phyloP scores from a whole-genome alignment of 140 eudicot species.

The Cichorium intybus region DNA sequence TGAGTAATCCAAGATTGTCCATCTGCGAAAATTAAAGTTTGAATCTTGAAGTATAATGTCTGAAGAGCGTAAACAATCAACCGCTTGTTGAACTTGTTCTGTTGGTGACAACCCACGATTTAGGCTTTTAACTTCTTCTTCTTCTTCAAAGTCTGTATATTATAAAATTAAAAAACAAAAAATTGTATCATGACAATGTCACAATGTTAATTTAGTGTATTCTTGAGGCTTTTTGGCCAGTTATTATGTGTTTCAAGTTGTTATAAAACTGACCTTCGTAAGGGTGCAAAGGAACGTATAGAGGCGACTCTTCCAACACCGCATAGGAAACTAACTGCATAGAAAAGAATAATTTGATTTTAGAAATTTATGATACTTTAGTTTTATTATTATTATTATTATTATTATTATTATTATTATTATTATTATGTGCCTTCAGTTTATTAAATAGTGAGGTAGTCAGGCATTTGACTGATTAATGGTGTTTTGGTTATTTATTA shows the following conservation, averaged over 20 bases:
- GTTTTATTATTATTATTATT: neutral
- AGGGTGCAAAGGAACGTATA: constrained; percentile 74
- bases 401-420: neutral
- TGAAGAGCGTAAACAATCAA: constrained; percentile 45
- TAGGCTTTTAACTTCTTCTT: constrained; percentile 38
- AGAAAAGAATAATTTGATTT: neutral
- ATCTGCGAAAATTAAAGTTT: constrained; percentile 46
- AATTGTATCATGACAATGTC: too few relatives aligned
- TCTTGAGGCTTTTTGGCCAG: too few relatives aligned
- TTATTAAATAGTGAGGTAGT: too few relatives aligned
- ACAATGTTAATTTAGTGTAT: neutral
- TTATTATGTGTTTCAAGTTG: too few relatives aligned
- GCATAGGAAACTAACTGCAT: constrained; percentile 88
- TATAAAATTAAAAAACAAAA: too few relatives aligned
- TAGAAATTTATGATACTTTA: too few relatives aligned
- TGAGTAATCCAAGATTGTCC: constrained; percentile 87
- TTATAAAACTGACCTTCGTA: constrained; percentile 66
- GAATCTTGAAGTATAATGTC: constrained; percentile 21
- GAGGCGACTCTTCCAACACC: constrained; percentile 80
- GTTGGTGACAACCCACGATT: constrained; percentile 42
- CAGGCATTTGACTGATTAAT: too few relatives aligned
- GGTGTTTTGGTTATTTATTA: too few relatives aligned
- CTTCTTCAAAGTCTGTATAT: constrained; percentile 46
- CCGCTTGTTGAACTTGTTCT: constrained; percentile 60
- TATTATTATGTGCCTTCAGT: too few relatives aligned